phyloP scores from a whole-genome alignment of 768 basidiomycete species.

The Leccinum rimulosum region DNA sequence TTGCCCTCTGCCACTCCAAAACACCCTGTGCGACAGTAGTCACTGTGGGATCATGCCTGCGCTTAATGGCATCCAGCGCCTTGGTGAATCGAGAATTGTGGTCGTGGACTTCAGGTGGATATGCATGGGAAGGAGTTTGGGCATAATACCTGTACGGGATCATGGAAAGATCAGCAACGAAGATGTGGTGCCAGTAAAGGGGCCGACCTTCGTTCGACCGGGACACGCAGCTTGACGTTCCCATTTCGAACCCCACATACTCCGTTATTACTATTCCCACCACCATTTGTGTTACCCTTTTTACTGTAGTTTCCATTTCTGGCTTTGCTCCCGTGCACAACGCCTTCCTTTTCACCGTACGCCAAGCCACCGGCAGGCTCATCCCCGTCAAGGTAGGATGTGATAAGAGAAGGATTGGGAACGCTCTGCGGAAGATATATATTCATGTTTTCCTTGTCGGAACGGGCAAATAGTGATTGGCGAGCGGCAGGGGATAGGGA shows the following conservation, averaged over 20 bases:
- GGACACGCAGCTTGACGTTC: conserved; percentile 16
- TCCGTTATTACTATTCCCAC: conserved; percentile 14
- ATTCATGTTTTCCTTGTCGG: conserved; percentile 13
- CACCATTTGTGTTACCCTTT: conserved; percentile 22
- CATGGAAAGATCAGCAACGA: conserved; percentile 6
- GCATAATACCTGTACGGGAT: conserved; percentile 72
- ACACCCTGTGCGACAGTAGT: conserved; percentile 96
- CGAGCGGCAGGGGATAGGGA: conserved; percentile 15
- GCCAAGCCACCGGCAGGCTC: conserved; percentile 2
- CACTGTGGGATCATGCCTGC: conserved; percentile 93
- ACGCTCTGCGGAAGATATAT: conserved; percentile 16
- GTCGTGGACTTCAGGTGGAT: conserved; percentile 91
- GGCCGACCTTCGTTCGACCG: conserved; percentile 15
- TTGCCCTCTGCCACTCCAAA: conserved; percentile 85
- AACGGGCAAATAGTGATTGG: conserved; percentile 11
- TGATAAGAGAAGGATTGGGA: conserved; percentile 15
- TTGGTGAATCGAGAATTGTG: conserved; percentile 92
- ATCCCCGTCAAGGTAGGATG: conserved; percentile 32
- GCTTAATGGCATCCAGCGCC: conserved; percentile 84
- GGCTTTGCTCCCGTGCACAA: conserved; percentile 8
- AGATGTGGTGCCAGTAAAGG: background rate
- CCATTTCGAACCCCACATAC: conserved; percentile 17
- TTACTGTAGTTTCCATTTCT: conserved; percentile 9
- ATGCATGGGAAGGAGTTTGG: conserved; percentile 60
- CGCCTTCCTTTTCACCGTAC: conserved; percentile 18